These are phyloP conservation scores for Citrus unshiu DNA, from an alignment of 345 rosid species.

Conservation along the genomic window DNA sequence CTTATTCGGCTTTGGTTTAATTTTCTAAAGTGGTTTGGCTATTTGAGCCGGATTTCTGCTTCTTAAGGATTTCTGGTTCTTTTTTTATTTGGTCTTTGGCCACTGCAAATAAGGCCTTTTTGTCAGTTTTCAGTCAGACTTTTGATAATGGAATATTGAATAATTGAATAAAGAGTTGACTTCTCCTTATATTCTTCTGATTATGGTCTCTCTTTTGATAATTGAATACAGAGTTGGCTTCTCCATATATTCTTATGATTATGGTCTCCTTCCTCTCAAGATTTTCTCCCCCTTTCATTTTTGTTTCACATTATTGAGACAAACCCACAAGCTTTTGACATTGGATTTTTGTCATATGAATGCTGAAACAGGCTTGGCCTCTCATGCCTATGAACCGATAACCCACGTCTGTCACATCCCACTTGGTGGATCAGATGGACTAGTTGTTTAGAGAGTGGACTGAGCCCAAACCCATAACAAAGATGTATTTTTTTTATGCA, in stretches of 20 bases:
- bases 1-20: neutral
- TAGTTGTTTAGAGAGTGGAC: neutral
- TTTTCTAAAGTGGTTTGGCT: neutral
- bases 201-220: neutral
- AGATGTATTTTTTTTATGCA: neutral
- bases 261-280: neutral
- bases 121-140: neutral
- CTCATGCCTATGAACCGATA: neutral
- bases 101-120: neutral
- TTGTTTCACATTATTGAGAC: neutral
- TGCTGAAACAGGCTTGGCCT: neutral
- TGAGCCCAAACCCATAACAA: neutral
- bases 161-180: neutral
- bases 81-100: neutral
- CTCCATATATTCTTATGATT: too few relatives aligned
- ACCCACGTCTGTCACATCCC: neutral
- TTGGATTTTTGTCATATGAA: neutral
- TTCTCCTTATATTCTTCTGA: neutral
- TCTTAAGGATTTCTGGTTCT: neutral
- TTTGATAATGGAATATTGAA: neutral
- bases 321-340: neutral
- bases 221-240: neutral
- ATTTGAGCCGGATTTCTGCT: neutral
- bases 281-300: too few relatives aligned
- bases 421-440: neutral